These are phyloP conservation scores for Ogataea siamensis DNA, from an alignment of 805 yeast species.

Conservation along the genomic window DNA sequence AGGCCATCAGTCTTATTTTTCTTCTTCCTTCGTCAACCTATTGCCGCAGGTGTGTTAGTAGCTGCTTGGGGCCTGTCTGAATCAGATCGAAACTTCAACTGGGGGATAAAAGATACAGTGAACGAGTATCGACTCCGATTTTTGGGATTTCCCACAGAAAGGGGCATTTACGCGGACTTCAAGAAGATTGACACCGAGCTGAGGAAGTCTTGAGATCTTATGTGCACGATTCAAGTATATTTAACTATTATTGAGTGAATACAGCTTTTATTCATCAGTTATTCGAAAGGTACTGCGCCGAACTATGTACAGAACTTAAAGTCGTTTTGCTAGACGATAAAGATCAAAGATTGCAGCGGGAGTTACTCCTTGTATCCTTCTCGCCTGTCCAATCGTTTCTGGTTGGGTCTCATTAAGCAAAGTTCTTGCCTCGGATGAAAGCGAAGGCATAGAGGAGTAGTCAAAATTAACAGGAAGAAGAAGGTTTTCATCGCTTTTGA, in stretches of 20 bases:
- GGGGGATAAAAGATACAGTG: constrained; percentile 33
- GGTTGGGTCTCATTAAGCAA: constrained; percentile 77
- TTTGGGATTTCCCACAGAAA: constrained; percentile 35
- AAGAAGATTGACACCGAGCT: constrained; percentile 33
- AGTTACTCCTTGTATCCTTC: constrained; percentile 91
- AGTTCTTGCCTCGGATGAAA: constrained; percentile 74
- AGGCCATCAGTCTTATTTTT: constrained; percentile 38
- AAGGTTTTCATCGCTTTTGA: constrained; percentile 77
- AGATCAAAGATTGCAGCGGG: constrained; percentile 89
- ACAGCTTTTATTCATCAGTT: constrained; percentile 1
- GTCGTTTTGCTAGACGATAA: constrained; percentile 49
- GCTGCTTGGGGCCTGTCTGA: constrained; percentile 37
- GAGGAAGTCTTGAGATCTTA: constrained; percentile 3
- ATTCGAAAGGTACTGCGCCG: too few relatives aligned
- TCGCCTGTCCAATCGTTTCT: constrained; percentile 89
- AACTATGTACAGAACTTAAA: background rate
- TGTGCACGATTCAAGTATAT: too few relatives aligned
- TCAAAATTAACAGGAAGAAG: constrained; percentile 66
- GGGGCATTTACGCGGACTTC: constrained; percentile 30
- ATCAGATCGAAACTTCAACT: constrained; percentile 33
- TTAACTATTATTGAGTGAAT: constrained; percentile 11
- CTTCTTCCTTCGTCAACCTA: constrained; percentile 38
- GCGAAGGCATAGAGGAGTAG: constrained; percentile 55
- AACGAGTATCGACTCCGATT: constrained; percentile 28
- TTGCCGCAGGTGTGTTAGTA: constrained; percentile 34